Conservation (phyloP, 257 asterid species). For the Craterostigma plantagineum region DNA sequence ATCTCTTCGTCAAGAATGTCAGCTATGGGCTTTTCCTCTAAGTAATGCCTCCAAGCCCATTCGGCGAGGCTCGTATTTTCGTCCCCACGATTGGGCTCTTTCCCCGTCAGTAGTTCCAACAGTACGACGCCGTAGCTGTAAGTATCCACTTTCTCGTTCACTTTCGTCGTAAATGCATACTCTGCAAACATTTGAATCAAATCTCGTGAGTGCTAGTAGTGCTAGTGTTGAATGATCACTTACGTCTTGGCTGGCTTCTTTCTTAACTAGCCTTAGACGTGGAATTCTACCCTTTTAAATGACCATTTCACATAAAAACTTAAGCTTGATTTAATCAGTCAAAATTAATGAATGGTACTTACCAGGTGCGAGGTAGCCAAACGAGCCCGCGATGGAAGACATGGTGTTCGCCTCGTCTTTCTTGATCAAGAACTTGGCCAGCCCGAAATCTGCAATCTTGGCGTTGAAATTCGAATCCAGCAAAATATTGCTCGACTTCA, state of each 20-base stretch:
- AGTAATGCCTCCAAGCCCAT: slow-evolving; percentile 55
- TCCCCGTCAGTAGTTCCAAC: slow-evolving; percentile 62
- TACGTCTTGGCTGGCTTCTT: too few relatives aligned
- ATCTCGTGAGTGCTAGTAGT: too few relatives aligned
- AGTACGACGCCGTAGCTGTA: slow-evolving; percentile 79
- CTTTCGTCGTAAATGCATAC: slow-evolving; percentile 53
- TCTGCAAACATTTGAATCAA: slow-evolving; percentile 24
- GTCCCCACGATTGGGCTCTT: slow-evolving; percentile 58
- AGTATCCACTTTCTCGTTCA: slow-evolving; percentile 74
- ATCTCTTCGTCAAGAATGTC: slow-evolving; percentile 46
- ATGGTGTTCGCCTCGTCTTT: slow-evolving; percentile 28
- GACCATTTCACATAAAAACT: too few relatives aligned
- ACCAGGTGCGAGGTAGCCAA: slow-evolving; percentile 60
- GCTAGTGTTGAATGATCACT: too few relatives aligned
- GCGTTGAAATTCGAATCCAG: slow-evolving; percentile 30
- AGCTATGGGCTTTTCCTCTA: slow-evolving; percentile 24
- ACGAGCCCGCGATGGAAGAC: slow-evolving; percentile 39
- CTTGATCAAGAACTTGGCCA: slow-evolving; percentile 28
- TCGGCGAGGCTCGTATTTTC: slow-evolving; percentile 57
- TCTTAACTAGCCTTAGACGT: too few relatives aligned
- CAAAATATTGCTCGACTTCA: slow-evolving; percentile 34
- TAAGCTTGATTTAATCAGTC: too few relatives aligned
- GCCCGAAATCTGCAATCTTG: slow-evolving; percentile 41
- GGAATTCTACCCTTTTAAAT: too few relatives aligned
- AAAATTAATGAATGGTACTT: too few relatives aligned